Evolutionary conservation across 2,329 filamentous ascomycete species (phyloP).

Genomic region (Verticillium nubilum): DNA sequence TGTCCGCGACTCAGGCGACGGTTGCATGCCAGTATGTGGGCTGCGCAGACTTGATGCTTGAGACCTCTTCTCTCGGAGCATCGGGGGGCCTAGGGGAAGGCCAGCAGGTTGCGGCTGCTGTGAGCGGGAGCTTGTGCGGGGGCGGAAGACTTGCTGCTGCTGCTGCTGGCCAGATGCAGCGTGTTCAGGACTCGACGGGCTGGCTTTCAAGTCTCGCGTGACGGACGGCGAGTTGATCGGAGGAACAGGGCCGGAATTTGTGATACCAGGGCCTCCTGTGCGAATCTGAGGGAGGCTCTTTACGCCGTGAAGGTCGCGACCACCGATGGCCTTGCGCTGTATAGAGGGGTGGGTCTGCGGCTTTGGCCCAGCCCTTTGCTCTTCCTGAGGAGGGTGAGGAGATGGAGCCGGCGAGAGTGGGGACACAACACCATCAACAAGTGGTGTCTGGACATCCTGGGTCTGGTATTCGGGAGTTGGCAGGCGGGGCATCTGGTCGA

Average conservation of each 20-base stretch:
- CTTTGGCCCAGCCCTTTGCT: slow-evolving; percentile 1
- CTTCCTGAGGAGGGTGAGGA: slow-evolving; percentile 25
- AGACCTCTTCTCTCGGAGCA: not conserved
- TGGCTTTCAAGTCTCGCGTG: slow-evolving; percentile 8
- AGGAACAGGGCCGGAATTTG: slow-evolving; percentile 16
- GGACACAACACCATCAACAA: slow-evolving; percentile 29
- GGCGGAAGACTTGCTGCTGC: slow-evolving; percentile 1
- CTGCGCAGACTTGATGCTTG: not conserved
- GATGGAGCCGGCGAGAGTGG: slow-evolving; percentile 41
- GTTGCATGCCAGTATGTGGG: not conserved
- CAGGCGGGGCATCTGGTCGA: slow-evolving; percentile 24
- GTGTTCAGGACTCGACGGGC: slow-evolving; percentile 12
- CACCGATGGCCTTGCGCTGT: slow-evolving; percentile 19
- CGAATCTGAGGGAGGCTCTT: slow-evolving; percentile 18
- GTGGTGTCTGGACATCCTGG: slow-evolving; percentile 32
- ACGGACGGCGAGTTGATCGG: slow-evolving; percentile 4
- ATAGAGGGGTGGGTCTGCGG: slow-evolving; percentile 13
- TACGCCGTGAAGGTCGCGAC: slow-evolving; percentile 14
- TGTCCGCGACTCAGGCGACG: not conserved
- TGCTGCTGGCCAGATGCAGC: slow-evolving; percentile 18
- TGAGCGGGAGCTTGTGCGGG: not conserved
- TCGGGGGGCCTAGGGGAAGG: not conserved
- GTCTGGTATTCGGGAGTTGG: slow-evolving; percentile 45
- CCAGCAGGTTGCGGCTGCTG: slow-evolving; percentile 3
- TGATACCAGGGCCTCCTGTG: slow-evolving; percentile 7